Conservation (phyloP, 305 asterid genomes). For the Coffea humblotiana region DNA sequence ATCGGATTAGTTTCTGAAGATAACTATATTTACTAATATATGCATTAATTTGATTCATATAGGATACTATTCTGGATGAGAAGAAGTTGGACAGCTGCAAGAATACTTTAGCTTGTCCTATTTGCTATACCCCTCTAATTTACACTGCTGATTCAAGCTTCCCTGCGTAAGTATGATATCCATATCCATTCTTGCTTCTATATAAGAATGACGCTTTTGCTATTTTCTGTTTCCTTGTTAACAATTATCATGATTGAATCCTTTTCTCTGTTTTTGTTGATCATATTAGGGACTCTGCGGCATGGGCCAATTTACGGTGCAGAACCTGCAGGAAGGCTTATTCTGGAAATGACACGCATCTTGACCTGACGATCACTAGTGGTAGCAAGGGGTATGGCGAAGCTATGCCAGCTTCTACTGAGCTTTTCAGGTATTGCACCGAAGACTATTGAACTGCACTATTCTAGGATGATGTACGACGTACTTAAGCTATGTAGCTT, state of each 20-base stretch:
- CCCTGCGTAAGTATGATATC: slow-evolving; percentile 46
- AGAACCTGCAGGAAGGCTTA: slow-evolving; percentile 61
- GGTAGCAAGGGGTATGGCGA: slow-evolving; percentile 68
- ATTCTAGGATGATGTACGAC: too few species aligned
- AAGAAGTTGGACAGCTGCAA: slow-evolving; percentile 39
- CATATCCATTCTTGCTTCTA: slow-evolving; percentile 6
- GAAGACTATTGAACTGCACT: not conserved
- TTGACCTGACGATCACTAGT: slow-evolving; percentile 63
- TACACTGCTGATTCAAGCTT: slow-evolving; percentile 38
- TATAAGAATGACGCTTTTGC: not conserved
- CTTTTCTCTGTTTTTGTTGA: slow-evolving; percentile 8
- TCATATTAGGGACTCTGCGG: slow-evolving; percentile 48
- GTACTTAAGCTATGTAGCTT: too few species aligned
- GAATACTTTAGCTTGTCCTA: slow-evolving; percentile 71
- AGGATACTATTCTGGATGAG: slow-evolving; percentile 55
- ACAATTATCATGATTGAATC: not conserved
- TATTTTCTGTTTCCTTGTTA: not conserved
- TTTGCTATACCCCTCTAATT: slow-evolving; percentile 55
- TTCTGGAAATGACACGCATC: slow-evolving; percentile 53
- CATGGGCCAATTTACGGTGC: slow-evolving; percentile 50
- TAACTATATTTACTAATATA: too few species aligned
- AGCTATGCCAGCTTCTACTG: slow-evolving; percentile 66
- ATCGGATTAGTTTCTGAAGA: too few species aligned
- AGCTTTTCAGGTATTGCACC: slow-evolving; percentile 63
- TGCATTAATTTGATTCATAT: slow-evolving; percentile 1